These are phyloP conservation scores for Camelina hispida DNA, from an alignment of 345 rosid species.

Conservation along the genomic window DNA sequence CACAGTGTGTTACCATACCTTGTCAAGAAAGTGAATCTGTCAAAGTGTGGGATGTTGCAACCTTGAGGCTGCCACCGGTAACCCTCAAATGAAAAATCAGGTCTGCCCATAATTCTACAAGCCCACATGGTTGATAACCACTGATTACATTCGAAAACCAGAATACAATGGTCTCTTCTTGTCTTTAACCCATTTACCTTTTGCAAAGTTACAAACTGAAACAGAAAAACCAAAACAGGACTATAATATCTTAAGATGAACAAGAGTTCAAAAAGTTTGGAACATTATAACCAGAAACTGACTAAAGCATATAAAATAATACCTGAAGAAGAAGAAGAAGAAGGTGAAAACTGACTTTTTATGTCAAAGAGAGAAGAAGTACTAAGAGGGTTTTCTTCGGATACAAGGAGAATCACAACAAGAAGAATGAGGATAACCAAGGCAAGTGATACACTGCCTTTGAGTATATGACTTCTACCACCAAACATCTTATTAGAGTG, in stretches of 20 bases:
- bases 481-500: constrained; percentile 35
- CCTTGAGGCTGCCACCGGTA: constrained; percentile 79
- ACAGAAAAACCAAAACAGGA: constrained; percentile 3
- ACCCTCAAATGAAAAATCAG: constrained; percentile 75
- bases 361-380: constrained; percentile 26
- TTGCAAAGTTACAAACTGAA: constrained; percentile 69
- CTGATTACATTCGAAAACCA: constrained; percentile 62
- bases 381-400: constrained; percentile 36
- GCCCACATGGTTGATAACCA: constrained; percentile 87
- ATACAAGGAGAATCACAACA: constrained; percentile 21
- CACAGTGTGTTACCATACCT: constrained; percentile 47
- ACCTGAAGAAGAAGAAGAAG: constrained; percentile 49
- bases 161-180: constrained; percentile 63
- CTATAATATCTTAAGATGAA: constrained; percentile 5
- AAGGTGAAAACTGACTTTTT: constrained; percentile 38
- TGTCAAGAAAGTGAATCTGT: constrained; percentile 60
- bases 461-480: constrained; percentile 27
- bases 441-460: constrained; percentile 47
- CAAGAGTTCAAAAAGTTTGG: neutral
- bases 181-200: constrained; percentile 71
- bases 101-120: constrained; percentile 61
- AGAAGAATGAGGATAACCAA: constrained; percentile 35
- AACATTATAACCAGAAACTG: neutral
- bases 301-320: neutral
- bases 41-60: constrained; percentile 72